Percentiles rank a stretch among this genome's conserved stretches.
phyloP scores from a whole-genome alignment of 495 filamentous ascomycete genomes.

The Penicillium malachiteum region DNA sequence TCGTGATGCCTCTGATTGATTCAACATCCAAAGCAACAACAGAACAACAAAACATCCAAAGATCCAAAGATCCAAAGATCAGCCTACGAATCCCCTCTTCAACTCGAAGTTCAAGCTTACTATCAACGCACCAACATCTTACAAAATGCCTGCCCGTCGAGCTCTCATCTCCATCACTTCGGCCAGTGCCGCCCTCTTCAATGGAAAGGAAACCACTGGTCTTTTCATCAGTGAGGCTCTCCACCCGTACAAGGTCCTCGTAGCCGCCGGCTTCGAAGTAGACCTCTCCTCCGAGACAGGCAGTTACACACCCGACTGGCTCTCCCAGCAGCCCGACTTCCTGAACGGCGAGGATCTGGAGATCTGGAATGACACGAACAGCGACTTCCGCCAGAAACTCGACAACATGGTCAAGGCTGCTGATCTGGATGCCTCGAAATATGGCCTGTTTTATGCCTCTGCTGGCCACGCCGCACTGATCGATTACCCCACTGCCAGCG shows the following conservation, averaged over 20 bases:
- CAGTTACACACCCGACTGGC: constrained; percentile 43
- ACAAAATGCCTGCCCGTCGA: constrained; percentile 32
- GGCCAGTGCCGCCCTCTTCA: constrained; percentile 42
- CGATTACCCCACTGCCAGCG: constrained; percentile 42
- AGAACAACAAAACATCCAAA: not conserved
- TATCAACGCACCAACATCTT: not conserved
- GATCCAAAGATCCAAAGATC: too few relatives aligned
- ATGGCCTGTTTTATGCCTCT: constrained; percentile 45
- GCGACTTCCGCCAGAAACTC: constrained; percentile 42
- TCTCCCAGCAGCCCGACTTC: constrained; percentile 42
- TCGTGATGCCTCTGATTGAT: not conserved
- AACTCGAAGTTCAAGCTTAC: not conserved
- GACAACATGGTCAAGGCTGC: constrained; percentile 35
- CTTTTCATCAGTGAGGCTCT: constrained; percentile 49
- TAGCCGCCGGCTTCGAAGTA: constrained; percentile 46
- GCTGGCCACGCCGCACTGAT: constrained; percentile 47
- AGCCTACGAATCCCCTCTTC: too few relatives aligned
- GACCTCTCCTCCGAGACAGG: constrained; percentile 49
- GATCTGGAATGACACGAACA: constrained; percentile 38
- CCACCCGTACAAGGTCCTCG: constrained; percentile 47
- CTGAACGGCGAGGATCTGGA: constrained; percentile 35
- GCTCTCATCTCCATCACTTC: constrained; percentile 49
- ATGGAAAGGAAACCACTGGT: constrained; percentile 38
- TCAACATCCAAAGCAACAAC: not conserved
- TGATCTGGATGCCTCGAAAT: constrained; percentile 31